Percentiles rank a stretch among this genome's conserved stretches.
These are phyloP conservation scores for Senecio squalidus DNA, from an alignment of 140 eudicot genomes.

Conservation along the genomic window DNA sequence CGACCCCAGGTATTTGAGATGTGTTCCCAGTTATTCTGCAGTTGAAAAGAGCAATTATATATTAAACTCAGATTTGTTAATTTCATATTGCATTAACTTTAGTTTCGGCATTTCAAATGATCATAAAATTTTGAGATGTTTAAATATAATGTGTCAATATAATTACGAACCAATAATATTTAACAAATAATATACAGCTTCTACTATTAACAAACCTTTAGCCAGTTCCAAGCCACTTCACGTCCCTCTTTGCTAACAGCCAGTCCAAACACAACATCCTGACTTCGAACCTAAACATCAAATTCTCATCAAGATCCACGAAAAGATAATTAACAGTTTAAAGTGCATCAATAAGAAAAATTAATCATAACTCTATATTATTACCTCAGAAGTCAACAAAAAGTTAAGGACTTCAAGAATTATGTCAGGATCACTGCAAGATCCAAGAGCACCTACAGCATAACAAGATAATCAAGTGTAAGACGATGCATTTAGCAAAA, in stretches of 20 bases:
- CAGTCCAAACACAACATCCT: constrained; percentile 83
- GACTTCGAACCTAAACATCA: constrained; percentile 73
- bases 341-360: too few relatives aligned
- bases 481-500: neutral
- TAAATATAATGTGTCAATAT: neutral
- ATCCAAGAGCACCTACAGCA: constrained; percentile 67
- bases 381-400: constrained; percentile 85
- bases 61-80: neutral
- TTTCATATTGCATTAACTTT: neutral
- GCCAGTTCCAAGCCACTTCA: constrained; percentile 96
- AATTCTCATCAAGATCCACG: constrained; percentile 1
- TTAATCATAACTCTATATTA: too few relatives aligned
- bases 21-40: constrained; percentile 88
- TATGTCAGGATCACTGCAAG: constrained; percentile 79
- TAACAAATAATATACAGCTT: neutral
- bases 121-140: neutral
- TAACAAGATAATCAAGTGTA: constrained; percentile 4
- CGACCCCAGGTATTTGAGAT: constrained; percentile 73
- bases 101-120: neutral
- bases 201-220: constrained; percentile 47
- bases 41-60: constrained; percentile 4
- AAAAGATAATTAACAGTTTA: neutral
- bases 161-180: neutral
- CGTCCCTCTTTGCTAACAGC: constrained; percentile 73
- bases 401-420: constrained; percentile 81